Evolutionary conservation across 2,329 filamentous ascomycete genomes (phyloP).

Genomic region (Hymenotorrendiella dingleyae): DNA sequence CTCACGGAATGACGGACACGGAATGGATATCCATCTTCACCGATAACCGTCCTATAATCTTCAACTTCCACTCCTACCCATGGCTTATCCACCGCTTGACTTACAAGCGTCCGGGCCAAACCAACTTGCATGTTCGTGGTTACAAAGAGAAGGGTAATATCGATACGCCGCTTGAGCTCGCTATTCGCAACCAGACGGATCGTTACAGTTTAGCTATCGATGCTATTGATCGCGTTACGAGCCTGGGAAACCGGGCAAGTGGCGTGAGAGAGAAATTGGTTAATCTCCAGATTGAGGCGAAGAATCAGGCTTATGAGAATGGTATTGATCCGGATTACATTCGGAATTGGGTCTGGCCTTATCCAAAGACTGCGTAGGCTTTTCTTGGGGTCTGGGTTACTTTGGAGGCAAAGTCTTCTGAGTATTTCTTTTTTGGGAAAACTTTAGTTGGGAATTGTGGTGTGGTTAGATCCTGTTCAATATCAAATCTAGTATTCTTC

Average conservation of each 20-base stretch:
- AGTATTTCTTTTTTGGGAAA: too few relatives aligned
- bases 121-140: slow-evolving; percentile 67
- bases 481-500: too few relatives aligned
- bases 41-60: slow-evolving; percentile 64
- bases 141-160: slow-evolving; percentile 84
- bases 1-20: slow-evolving; percentile 61
- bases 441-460: too few relatives aligned
- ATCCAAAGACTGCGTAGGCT: slow-evolving; percentile 5
- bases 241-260: slow-evolving; percentile 57
- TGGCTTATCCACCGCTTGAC: slow-evolving; percentile 74
- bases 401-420: too few relatives aligned
- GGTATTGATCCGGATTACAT: slow-evolving; percentile 55
- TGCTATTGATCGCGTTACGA: slow-evolving; percentile 63
- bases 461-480: too few relatives aligned
- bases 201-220: slow-evolving; percentile 72
- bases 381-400: too few relatives aligned
- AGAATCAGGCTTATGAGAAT: slow-evolving; percentile 60
- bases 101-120: slow-evolving; percentile 65
- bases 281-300: slow-evolving; percentile 57
- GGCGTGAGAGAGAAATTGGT: slow-evolving; percentile 57
- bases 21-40: slow-evolving; percentile 70
- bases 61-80: slow-evolving; percentile 82
- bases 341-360: slow-evolving; percentile 28
- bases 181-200: slow-evolving; percentile 72
- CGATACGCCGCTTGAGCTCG: slow-evolving; percentile 72